Evolutionary conservation across 352 stramenopile genomes (phyloP), one percentile per base, ranked within the genome.

Genomic region (Blastocystis sp.): DNA sequence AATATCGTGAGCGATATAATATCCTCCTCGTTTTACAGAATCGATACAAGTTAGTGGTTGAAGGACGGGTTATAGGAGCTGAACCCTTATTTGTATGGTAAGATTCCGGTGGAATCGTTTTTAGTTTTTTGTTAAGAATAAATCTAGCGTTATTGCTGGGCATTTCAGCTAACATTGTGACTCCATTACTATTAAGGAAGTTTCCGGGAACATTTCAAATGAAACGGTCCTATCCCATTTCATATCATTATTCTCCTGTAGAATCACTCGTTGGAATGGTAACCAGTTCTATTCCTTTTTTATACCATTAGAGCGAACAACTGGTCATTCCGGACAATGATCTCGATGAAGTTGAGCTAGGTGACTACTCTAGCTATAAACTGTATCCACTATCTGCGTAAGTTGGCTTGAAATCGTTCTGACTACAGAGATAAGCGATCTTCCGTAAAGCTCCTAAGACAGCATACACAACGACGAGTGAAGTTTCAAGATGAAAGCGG

Each of bases 361-460:
- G 73, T 48, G 73, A 84, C 68, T 84, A 69, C 48, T 66, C 42
- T 0, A 13, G 13, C 15, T 84, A 68, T 64, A 84, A 84, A 69
- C 30, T 84, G 33, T 84, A 84, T 24, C 73, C 73, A 30, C 73
- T 84, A 68, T 68, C 44, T 56, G 48, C 42, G 73, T 84, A 84
- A 4, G 15, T 19, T 13, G 11, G 40, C 44, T 24, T 24, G 33
- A n/a, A 13, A 22, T 68, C 19, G 27, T n/a, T 33, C 40, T 24
- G 24, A 30, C 15, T 19, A 9, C 48, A 84, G 73, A 30, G 73
- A 84, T 27, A 42, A 84, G 48, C 27, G 73, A 51, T 66, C 73
- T 2, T 69, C 48, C 6, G 33, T 84, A n/a, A 62, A 68, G 17
- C 7, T 84, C 13, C 19, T 66, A 53, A 27, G 73, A 30, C 27